A percentile compares a stretch with the other conserved stretches of the same genome.
These are phyloP conservation scores for Dipteronia dyeriana DNA, from an alignment of 345 rosid genomes.

Conservation along the genomic window DNA sequence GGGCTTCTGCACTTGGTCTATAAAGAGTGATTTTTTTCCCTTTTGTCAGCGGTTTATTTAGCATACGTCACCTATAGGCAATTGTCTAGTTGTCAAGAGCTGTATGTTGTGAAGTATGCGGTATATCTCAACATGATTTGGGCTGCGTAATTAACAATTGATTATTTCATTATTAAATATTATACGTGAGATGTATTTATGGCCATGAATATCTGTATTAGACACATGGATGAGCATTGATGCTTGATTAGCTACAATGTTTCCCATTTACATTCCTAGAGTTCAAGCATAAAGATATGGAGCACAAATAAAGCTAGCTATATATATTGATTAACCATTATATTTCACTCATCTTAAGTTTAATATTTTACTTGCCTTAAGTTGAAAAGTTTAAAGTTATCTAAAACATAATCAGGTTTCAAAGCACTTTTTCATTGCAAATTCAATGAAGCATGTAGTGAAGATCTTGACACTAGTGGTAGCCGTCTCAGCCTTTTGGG, in stretches of 20 bases:
- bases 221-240: background rate
- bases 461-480: constrained; percentile 52
- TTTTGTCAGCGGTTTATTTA: background rate
- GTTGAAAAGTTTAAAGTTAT: background rate
- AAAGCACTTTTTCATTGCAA: background rate
- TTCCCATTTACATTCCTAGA: background rate
- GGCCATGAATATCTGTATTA: background rate
- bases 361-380: background rate
- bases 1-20: background rate
- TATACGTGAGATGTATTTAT: constrained; percentile 6
- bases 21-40: background rate
- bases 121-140: background rate
- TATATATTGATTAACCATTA: background rate
- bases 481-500: constrained; percentile 54
- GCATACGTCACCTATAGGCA: background rate
- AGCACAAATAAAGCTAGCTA: background rate
- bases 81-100: background rate
- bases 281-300: background rate
- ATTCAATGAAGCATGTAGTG: constrained; percentile 57
- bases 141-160: background rate
- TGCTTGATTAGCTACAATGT: background rate
- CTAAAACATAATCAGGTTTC: constrained; percentile 1
- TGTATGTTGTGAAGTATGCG: background rate
- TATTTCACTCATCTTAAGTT: background rate
- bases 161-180: background rate